Percentiles rank a stretch among this genome's conserved stretches.
Conservation (phyloP, 2,329 filamentous ascomycete genomes). For the Elsinoe ampelina region DNA sequence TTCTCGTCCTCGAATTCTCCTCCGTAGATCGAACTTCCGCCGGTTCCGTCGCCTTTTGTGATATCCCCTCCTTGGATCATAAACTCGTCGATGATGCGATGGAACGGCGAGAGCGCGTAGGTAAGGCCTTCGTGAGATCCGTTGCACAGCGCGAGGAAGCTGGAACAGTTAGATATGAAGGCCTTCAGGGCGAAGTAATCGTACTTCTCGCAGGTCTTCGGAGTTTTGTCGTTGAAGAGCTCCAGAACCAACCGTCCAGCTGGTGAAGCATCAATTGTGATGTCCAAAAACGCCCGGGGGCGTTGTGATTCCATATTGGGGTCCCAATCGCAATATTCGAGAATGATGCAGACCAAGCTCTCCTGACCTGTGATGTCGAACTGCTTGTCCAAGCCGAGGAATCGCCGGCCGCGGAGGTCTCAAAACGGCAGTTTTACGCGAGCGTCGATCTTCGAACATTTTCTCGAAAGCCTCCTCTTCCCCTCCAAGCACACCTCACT, state of each 20-base stretch:
- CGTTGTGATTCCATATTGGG: conserved; percentile 17
- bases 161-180: conserved; percentile 17
- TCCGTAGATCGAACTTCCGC: conserved; percentile 32
- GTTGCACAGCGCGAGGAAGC: conserved; percentile 38
- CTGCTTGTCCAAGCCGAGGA: background rate
- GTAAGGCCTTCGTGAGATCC: conserved; percentile 30
- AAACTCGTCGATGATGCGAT: conserved; percentile 36
- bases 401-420: conserved; percentile 1
- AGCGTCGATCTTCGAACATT: conserved; percentile 1
- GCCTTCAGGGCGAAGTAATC: conserved; percentile 11
- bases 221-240: conserved; percentile 37
- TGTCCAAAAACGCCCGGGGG: conserved; percentile 35
- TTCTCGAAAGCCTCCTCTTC: background rate
- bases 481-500: background rate
- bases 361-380: background rate
- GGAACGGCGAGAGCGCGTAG: conserved; percentile 32
- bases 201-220: conserved; percentile 39
- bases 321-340: background rate
- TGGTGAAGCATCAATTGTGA: conserved; percentile 33
- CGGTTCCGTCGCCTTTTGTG: conserved; percentile 33
- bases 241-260: conserved; percentile 36
- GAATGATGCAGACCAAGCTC: background rate
- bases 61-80: conserved; percentile 39
- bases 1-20: conserved; percentile 35
- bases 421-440: conserved; percentile 1